Base-by-base conservation (phyloP, 768 basidiomycete genomes). In the Leccinum arenicola region DNA sequence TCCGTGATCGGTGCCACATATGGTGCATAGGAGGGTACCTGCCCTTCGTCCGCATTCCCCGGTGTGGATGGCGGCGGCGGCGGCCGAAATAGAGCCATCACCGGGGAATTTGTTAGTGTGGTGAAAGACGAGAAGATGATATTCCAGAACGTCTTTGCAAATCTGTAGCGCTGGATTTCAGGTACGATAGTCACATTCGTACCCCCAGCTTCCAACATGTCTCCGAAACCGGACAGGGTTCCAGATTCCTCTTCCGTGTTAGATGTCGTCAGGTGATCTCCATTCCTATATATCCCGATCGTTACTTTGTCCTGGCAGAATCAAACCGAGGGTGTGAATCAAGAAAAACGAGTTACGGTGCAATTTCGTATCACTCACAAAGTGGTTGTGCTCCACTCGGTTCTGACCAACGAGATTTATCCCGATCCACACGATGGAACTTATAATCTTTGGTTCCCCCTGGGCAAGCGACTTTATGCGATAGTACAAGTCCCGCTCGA, bases 81-180 rank as follows among this genome's bases (percentile, higher is more conserved):
- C 11, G 76, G 68, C 1, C 81, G 77, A 69, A 83, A 87, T 29
- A 86, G 70, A 1, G 80, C 80, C 4, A 81, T 78, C 36, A 84
- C 73, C 2, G 80, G 76, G 17, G 64, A 78, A 69, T 78, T 73
- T 0, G 81, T 79, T 38, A 88, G 75, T 0, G 84, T 81, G 0
- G 84, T 66, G 55, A 80, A 73, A 8, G 81, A 78, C 2, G 84
- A 80, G 62, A 87, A 81, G 1, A 76, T 75, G 50, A 84, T 74
- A 63, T 86, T 88, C 86, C 82, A 86, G 50, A 86, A 77, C 63
- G 86, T 86, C 74, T 88, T 88, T 2, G 72, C 62, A 60, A 81
- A 88, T 66, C 86, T 87, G 61, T 75, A 68, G 14, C 84, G 77
- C 65, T 86, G 86, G n/a, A 87, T 83, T 61, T 87, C 84, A 17